phyloP scores from a whole-genome alignment of 495 filamentous ascomycete genomes.

The Rusavskia elegans region DNA sequence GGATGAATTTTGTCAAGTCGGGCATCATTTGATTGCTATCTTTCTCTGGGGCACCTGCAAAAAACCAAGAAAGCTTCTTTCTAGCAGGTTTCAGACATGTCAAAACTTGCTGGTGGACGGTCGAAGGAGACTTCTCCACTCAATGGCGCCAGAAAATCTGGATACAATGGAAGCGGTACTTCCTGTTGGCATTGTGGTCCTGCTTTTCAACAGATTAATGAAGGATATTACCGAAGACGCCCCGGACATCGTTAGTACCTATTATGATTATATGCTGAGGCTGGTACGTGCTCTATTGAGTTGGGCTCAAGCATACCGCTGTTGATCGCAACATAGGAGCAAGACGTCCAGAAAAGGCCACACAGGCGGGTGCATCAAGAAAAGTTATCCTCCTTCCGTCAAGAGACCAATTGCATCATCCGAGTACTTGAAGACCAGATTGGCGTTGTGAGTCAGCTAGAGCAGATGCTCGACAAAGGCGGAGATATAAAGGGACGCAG shows the following conservation, averaged over 20 bases:
- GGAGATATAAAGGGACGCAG: too few relatives aligned
- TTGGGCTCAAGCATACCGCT: too few relatives aligned
- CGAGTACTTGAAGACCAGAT: background rate
- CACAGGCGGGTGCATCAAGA: background rate
- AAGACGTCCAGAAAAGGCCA: background rate
- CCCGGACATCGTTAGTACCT: background rate
- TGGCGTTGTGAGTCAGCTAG: background rate
- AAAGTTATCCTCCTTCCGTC: conserved; percentile 11
- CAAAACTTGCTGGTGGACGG: background rate
- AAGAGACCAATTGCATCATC: background rate
- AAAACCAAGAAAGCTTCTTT: background rate
- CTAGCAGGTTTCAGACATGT: background rate
- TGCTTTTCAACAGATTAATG: background rate
- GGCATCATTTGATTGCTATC: background rate
- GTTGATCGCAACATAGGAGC: conserved; percentile 5
- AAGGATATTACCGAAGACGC: background rate
- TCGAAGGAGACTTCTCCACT: background rate
- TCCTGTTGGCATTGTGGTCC: background rate
- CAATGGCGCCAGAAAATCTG: background rate
- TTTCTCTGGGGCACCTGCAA: background rate
- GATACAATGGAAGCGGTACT: background rate
- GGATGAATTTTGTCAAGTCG: too few relatives aligned
- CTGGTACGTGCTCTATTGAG: background rate
- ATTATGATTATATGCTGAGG: background rate
- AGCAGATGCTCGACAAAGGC: too few relatives aligned